A percentile compares a stretch with the other conserved stretches of the same genome.
These are phyloP conservation scores for Ambrosia hybrid DNA, from an alignment of 140 eudicot species.

Conservation along the genomic window DNA sequence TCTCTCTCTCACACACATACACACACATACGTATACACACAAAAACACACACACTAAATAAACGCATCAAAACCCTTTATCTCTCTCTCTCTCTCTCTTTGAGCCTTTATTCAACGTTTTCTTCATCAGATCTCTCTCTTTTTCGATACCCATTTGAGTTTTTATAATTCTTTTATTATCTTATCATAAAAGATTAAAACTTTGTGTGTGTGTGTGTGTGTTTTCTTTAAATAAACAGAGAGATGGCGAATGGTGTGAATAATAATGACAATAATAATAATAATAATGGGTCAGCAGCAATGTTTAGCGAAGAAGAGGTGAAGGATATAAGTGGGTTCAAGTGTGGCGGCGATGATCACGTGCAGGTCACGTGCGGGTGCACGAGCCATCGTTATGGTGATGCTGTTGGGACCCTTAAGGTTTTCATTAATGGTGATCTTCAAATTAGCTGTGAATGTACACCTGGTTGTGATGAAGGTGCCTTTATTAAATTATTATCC, in stretches of 20 bases:
- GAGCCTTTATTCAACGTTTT: slow-evolving; percentile 37
- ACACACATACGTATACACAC: slow-evolving; percentile 17
- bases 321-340: slow-evolving; percentile 61
- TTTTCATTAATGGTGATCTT: slow-evolving; percentile 60
- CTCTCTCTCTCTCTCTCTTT: slow-evolving; percentile 31
- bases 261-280: neutral
- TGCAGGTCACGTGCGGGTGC: slow-evolving; percentile 82
- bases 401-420: slow-evolving; percentile 81
- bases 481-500: neutral
- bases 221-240: neutral
- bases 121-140: slow-evolving; percentile 52
- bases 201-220: neutral
- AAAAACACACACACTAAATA: slow-evolving; percentile 25
- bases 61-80: slow-evolving; percentile 32
- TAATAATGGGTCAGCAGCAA: slow-evolving; percentile 22
- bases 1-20: slow-evolving; percentile 22
- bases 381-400: slow-evolving; percentile 77
- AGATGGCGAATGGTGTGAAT: slow-evolving; percentile 25
- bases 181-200: slow-evolving; percentile 9
- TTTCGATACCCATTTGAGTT: slow-evolving; percentile 27
- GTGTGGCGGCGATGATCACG: slow-evolving; percentile 53
- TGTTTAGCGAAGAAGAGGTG: slow-evolving; percentile 65
- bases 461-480: slow-evolving; percentile 77
- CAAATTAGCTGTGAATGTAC: slow-evolving; percentile 69
- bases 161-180: slow-evolving; percentile 23